Evolutionary conservation across 805 yeast species (phyloP).

Genomic region (Suhomyces emberorum): DNA sequence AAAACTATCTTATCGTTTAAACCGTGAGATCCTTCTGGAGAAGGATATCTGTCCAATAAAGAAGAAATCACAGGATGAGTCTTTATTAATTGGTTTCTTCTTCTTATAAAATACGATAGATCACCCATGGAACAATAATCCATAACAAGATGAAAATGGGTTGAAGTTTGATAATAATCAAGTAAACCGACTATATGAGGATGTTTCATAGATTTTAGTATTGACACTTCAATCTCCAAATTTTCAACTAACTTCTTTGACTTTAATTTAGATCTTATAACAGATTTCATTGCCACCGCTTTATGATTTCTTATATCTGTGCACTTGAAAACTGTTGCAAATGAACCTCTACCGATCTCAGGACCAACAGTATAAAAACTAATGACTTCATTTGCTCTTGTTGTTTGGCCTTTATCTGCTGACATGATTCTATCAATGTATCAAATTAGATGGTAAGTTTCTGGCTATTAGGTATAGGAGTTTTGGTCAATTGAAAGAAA

Average conservation of each 20-base stretch:
- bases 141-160: constrained; percentile 87
- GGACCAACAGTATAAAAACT: constrained; percentile 62
- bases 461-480: no score
- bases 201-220: constrained; percentile 81
- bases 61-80: constrained; percentile 78
- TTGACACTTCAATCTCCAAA: constrained; percentile 87
- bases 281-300: constrained; percentile 87
- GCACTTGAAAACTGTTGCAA: constrained; percentile 94
- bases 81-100: constrained; percentile 64
- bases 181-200: constrained; percentile 88
- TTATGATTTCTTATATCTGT: constrained; percentile 40
- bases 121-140: constrained; percentile 97
- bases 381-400: constrained; percentile 16
- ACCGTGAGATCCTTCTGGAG: constrained; percentile 75
- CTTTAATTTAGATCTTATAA: constrained; percentile 73
- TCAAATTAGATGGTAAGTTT: no score
- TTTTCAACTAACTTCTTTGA: constrained; percentile 87
- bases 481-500: no score
- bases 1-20: constrained; percentile 73
- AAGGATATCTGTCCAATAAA: constrained; percentile 77
- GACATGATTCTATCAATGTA: no score
- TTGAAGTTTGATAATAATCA: constrained; percentile 75
- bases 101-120: constrained; percentile 79
- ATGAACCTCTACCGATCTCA: constrained; percentile 93
- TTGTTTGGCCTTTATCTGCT: background rate